Base-by-base conservation (phyloP, 2,329 filamentous ascomycete genomes). In the Fusarium heterosporum region DNA sequence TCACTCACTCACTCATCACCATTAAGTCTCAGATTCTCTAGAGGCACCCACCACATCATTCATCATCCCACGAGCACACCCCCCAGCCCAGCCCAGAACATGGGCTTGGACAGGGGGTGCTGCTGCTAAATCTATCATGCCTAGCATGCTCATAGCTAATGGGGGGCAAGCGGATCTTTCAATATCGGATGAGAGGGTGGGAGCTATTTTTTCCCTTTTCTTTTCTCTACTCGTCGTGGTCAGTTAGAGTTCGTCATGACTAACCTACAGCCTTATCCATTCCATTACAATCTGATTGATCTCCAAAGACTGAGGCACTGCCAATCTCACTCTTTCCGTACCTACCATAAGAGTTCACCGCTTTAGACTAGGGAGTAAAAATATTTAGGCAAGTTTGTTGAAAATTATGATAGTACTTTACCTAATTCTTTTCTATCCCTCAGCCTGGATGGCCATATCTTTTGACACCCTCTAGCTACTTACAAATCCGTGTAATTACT, bases 141-240 rank as follows among this genome's bases (percentile, higher is more conserved):
- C 22, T 22, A 22, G 22, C 22, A 22, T 22, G 22, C 22, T 22
- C 4, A 22, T 22, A 22, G 22, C 22, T 22, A 49, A 36, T 40
- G 46, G 46, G 63, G 57, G 48, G 39, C 34, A 57, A 67, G 46
- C 59, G 39, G 54, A 47, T 30, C 49, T 41, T 30, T 48, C 38
- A 59, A 45, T 60, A 67, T 61, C 46, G 64, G 64, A 52, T 68
- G 49, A 67, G 64, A 67, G 64, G 63, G 61, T 60, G 58, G 50
- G 63, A 55, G 64, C 41, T 51, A 29, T 42, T 59, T 40, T 42
- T 25, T 41, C 29, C 22, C 3, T 10, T 13, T 54, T 25, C n/a
- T 11, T 25, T 14, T 32, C 38, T 30, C 30, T 26, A 11, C 14
- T 28, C 34, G n/a, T n/a, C 34, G 16, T 10, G 16, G 8, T 51